phyloP scores from a whole-genome alignment of 148 eudicot species.

The Silene conica region DNA sequence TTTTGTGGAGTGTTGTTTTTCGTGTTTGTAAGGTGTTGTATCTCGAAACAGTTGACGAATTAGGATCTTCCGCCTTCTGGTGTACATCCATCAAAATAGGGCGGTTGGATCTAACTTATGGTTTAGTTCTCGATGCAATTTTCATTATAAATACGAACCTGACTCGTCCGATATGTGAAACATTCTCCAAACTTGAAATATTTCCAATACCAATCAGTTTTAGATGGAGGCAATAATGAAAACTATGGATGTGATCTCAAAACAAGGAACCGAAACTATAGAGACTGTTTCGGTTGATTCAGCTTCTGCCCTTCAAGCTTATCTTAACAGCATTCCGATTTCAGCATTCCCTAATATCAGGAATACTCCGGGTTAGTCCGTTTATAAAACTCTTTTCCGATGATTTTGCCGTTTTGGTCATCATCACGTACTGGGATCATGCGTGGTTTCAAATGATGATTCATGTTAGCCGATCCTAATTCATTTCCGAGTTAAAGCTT shows the following conservation, averaged over 20 bases:
- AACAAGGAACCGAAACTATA: not conserved
- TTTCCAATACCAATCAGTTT: not conserved
- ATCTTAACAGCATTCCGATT: slow-evolving; percentile 37
- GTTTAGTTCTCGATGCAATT: not conserved
- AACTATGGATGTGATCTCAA: not conserved
- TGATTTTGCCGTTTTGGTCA: not conserved
- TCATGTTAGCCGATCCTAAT: not conserved
- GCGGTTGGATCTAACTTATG: not conserved
- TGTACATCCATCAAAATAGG: not conserved
- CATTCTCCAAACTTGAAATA: not conserved
- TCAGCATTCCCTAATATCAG: slow-evolving; percentile 24
- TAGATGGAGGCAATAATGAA: not conserved
- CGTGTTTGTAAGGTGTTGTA: too few relatives aligned
- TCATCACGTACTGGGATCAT: too few relatives aligned
- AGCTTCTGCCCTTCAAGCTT: slow-evolving; percentile 29
- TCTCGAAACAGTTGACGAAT: too few relatives aligned
- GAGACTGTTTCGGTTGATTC: slow-evolving; percentile 14
- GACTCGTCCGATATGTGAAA: too few relatives aligned
- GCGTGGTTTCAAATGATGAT: not conserved
- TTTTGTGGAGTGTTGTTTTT: too few relatives aligned
- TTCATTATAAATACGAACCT: too few relatives aligned
- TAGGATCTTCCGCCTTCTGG: too few relatives aligned
- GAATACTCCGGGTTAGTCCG: slow-evolving; percentile 15
- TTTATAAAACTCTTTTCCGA: not conserved
- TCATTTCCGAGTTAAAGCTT: not conserved